A percentile compares a stretch with the other conserved stretches of the same genome.
Evolutionary conservation across 805 yeast species (phyloP).

Genomic region (Hemisphaericaspora nanyangensis): DNA sequence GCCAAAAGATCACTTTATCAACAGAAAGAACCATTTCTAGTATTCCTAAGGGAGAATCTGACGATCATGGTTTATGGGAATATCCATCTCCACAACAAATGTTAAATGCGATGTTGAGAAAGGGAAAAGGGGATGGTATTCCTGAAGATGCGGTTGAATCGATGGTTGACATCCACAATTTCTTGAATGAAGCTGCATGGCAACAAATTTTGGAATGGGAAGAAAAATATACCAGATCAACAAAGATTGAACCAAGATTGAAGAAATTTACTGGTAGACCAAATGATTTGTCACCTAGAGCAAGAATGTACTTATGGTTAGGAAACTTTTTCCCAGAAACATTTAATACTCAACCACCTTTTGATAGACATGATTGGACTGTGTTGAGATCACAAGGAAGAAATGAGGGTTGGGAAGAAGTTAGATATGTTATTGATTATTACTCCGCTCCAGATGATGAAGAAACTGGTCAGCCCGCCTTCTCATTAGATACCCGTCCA

Average conservation of each 20-base stretch:
- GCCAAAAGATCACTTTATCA: slow-evolving; percentile 75
- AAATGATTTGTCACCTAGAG: slow-evolving; percentile 81
- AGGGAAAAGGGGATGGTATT: slow-evolving; percentile 83
- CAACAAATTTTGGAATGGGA: slow-evolving; percentile 92
- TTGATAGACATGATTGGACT: slow-evolving; percentile 98
- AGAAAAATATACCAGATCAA: slow-evolving; percentile 53
- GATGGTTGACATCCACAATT: slow-evolving; percentile 97
- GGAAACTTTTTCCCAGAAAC: slow-evolving; percentile 68
- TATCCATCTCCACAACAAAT: slow-evolving; percentile 99
- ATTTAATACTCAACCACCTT: slow-evolving; percentile 80
- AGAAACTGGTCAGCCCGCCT: slow-evolving; percentile 83
- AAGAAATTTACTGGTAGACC: slow-evolving; percentile 91
- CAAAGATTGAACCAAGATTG: slow-evolving; percentile 67
- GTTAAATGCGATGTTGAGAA: slow-evolving; percentile 95
- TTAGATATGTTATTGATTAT: slow-evolving; percentile 92
- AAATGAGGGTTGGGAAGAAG: slow-evolving; percentile 55
- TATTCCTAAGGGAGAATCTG: slow-evolving; percentile 76
- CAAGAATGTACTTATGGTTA: slow-evolving; percentile 60
- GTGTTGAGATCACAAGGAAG: slow-evolving; percentile 63
- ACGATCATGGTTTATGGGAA: slow-evolving; percentile 84
- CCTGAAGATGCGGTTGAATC: slow-evolving; percentile 95
- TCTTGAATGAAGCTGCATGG: slow-evolving; percentile 97
- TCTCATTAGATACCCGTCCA: slow-evolving; percentile 91
- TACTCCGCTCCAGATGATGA: slow-evolving; percentile 93
- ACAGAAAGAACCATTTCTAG: slow-evolving; percentile 79